phyloP scores from a whole-genome alignment of 2,329 filamentous ascomycete species.

The Hymenotorrendiella dingleyae region DNA sequence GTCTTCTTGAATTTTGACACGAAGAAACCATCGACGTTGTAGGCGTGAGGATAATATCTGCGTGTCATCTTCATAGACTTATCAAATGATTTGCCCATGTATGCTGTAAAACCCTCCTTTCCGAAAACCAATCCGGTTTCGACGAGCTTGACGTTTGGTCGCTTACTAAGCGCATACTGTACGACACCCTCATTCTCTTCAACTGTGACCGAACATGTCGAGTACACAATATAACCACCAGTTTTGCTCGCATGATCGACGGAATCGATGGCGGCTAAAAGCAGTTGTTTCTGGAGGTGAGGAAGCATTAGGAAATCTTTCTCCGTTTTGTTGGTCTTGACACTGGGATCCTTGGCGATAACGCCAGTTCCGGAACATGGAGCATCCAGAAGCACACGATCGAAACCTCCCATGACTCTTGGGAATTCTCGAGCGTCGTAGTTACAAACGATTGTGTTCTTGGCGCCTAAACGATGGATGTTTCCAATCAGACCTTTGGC shows the following conservation, averaged over 20 bases:
- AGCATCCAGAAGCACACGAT: slow-evolving; percentile 87
- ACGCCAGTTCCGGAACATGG: slow-evolving; percentile 96
- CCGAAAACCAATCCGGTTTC: slow-evolving; percentile 88
- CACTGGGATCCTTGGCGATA: slow-evolving; percentile 91
- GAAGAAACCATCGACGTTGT: slow-evolving; percentile 98
- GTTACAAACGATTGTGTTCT: slow-evolving; percentile 92
- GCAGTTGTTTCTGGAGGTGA: slow-evolving; percentile 89
- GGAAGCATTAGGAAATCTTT: slow-evolving; percentile 90
- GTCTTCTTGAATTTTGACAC: slow-evolving; percentile 96
- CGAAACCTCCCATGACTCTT: slow-evolving; percentile 90
- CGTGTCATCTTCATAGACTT: slow-evolving; percentile 75
- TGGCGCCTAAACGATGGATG: slow-evolving; percentile 87
- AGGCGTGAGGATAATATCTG: slow-evolving; percentile 82
- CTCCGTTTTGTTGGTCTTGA: slow-evolving; percentile 98
- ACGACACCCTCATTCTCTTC: slow-evolving; percentile 95
- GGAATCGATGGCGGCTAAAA: slow-evolving; percentile 90
- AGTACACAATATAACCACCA: slow-evolving; percentile 93
- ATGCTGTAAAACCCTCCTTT: slow-evolving; percentile 85
- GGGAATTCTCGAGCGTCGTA: slow-evolving; percentile 94
- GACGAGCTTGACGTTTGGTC: slow-evolving; percentile 90
- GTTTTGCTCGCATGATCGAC: slow-evolving; percentile 88
- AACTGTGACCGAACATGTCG: slow-evolving; percentile 88
- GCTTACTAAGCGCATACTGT: slow-evolving; percentile 83
- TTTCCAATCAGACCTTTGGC: slow-evolving; percentile 97
- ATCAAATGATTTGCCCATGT: slow-evolving; percentile 88